Evolutionary conservation across 345 rosid species (phyloP), one percentile per base, ranked within the genome.

Genomic region (Lepidium sativum): DNA sequence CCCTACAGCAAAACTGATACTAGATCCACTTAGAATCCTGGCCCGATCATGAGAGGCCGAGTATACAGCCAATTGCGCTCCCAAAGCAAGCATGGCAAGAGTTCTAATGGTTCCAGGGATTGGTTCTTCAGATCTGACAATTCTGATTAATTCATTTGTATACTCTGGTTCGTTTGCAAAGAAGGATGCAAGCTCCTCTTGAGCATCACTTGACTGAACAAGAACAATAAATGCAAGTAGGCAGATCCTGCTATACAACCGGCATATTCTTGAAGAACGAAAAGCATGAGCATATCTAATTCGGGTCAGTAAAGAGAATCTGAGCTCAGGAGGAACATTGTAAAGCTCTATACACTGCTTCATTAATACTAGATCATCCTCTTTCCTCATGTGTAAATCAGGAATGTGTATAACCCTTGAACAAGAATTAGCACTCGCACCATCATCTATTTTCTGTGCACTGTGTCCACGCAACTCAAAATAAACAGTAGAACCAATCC

Each of bases 151-250:
- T 77, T 92, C 98, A 77, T 87, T 89, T 63, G 98, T 92, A 76
- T 92, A 87, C 70, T 89, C 98, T 2, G 97, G 98, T 71, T 92
- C 98, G 80, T 92, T 89, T 10, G 89, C 94, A 63, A 92, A 92
- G 65, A 89, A 92, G 48, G 98, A 82, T 5, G 91, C 78, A 55
- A 92, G 76, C 63, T 89, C 98, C 18, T 89, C 98, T 67, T 84
- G 82, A 34, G 97, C 96, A 80, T 92, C 98, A 81, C 82, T 79
- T 37, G 96, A 92, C 73, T 92, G 97, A 77, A 92, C 91, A 75
- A 92, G 88, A 59, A 89, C 97, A 75, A 84, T 80, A 80, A 92
- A 92, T 7, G 98, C 89, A 75, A 92, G 94, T 67, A 92, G 87
- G 81, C 84, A 89, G 74, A 92, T 89, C 82, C 88, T 84, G 85